Conservation (phyloP, 2,329 filamentous ascomycete genomes). For the Lachnellula hyalina region DNA sequence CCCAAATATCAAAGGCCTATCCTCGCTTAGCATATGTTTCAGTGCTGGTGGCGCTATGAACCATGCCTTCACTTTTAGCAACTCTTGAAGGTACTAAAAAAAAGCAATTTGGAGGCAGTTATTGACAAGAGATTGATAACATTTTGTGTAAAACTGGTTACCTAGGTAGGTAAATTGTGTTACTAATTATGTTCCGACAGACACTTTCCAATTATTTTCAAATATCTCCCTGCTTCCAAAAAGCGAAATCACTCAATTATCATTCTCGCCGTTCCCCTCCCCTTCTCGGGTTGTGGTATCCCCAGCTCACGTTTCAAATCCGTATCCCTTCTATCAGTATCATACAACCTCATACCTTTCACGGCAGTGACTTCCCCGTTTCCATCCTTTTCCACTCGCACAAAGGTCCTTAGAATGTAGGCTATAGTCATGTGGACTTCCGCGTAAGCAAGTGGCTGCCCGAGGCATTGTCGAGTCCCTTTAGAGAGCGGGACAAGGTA, state of each 20-base stretch:
- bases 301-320: slow-evolving; percentile 11
- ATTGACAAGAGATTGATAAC: no score
- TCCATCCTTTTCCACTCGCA: slow-evolving; percentile 6
- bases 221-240: no score
- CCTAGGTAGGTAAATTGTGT: no score
- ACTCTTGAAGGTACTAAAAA: no score
- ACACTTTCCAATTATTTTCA: no score
- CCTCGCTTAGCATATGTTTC: no score
- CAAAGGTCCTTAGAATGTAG: slow-evolving; percentile 6
- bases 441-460: slow-evolving; percentile 6
- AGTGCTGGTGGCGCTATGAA: no score
- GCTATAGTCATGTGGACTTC: slow-evolving; percentile 10
- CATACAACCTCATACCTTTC: slow-evolving; percentile 9
- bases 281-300: slow-evolving; percentile 9
- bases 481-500: slow-evolving; percentile 12
- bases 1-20: no score
- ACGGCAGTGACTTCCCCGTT: slow-evolving; percentile 4
- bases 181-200: no score
- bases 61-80: no score
- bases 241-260: background rate
- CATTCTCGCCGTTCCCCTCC: slow-evolving; percentile 8
- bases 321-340: slow-evolving; percentile 14
- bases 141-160: no score
- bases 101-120: no score
- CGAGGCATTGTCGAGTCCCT: slow-evolving; percentile 12